Base-by-base conservation (phyloP, 2,329 filamentous ascomycete species). In the Claviceps quebecensis region DNA sequence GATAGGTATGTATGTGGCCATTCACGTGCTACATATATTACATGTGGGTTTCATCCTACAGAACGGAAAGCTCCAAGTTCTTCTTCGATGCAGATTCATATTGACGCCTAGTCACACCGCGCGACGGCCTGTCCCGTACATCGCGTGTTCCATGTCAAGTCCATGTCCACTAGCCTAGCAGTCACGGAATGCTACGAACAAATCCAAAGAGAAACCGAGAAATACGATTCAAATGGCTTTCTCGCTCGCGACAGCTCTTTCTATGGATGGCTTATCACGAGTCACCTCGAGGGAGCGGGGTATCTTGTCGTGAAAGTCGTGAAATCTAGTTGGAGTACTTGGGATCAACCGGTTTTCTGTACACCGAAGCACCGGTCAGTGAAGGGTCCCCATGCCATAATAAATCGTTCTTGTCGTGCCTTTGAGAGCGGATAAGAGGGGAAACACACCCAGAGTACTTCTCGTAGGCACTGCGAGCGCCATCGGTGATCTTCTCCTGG, bases 401-500 rank as follows among this genome's bases (percentile, higher is more conserved):
- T 2, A 53, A 14, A 19, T 36, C 4, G 44, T 9, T 3, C 5
- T n/a, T 46, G 11, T 34, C 26, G n/a, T n/a, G 5, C 44, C 19
- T 14, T 17, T 40, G 8, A 3, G 16, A 8, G 16, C 4, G 41
- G 17, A 16, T 22, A 7, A 8, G 11, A 23, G 41, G 14, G 19
- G 19, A 43, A 11, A 43, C 65, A 53, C 59, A 69, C 67, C 67
- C 67, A 49, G 67, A 58, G 7, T 53, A 41, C 60, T 67, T 69
- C 57, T 69, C 67, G 19, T 62, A 70, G 29, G 60, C 52, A 36
- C 14, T 43, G 48, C 67, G 67, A 8, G 56, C 62, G 17, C 56
- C 59, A 50, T 69, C 67, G 48, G 65, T 67, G 19, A 67, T 63
- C 64, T 69, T 69, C 60, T 69, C 67, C 40, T 66, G 59, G 26